Evolutionary conservation across 495 filamentous ascomycete species (phyloP).

Genomic region (Neurospora tetraspora): DNA sequence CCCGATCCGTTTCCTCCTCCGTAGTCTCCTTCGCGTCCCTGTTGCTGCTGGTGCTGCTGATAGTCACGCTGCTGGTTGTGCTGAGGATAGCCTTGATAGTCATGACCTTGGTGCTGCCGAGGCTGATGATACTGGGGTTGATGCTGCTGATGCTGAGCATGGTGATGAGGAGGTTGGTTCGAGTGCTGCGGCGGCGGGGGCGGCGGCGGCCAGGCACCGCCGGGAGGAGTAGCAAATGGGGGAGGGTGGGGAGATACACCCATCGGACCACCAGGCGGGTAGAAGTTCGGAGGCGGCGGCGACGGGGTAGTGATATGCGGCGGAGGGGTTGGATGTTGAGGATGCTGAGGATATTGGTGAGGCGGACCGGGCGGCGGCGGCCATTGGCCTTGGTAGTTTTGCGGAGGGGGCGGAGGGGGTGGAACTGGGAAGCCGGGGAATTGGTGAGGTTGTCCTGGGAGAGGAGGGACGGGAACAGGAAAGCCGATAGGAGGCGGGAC

Average conservation of each 20-base stretch:
- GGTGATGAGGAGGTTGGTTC: not conserved
- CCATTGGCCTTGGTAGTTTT: not conserved
- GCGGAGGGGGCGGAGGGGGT: slow-evolving; percentile 11
- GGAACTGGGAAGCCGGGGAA: slow-evolving; percentile 16
- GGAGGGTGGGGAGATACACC: not conserved
- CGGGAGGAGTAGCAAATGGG: not conserved
- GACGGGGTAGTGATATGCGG: not conserved
- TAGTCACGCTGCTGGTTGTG: not conserved
- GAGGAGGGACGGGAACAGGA: slow-evolving; percentile 7
- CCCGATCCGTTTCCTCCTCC: not conserved
- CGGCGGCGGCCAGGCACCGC: not conserved
- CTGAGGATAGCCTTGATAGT: not conserved
- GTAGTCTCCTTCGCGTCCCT: not conserved
- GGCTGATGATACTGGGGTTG: not conserved
- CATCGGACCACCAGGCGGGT: not conserved
- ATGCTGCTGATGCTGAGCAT: not conserved
- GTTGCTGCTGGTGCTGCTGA: not conserved
- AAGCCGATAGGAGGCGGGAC: not conserved
- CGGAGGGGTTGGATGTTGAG: not conserved
- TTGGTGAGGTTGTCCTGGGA: slow-evolving; percentile 15
- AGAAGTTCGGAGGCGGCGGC: not conserved
- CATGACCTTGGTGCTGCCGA: not conserved
- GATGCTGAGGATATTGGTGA: not conserved
- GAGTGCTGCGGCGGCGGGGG: not conserved
- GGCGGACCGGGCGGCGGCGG: not conserved